phyloP scores from a whole-genome alignment of 495 filamentous ascomycete species.

The Tetracladium marchalianum region DNA sequence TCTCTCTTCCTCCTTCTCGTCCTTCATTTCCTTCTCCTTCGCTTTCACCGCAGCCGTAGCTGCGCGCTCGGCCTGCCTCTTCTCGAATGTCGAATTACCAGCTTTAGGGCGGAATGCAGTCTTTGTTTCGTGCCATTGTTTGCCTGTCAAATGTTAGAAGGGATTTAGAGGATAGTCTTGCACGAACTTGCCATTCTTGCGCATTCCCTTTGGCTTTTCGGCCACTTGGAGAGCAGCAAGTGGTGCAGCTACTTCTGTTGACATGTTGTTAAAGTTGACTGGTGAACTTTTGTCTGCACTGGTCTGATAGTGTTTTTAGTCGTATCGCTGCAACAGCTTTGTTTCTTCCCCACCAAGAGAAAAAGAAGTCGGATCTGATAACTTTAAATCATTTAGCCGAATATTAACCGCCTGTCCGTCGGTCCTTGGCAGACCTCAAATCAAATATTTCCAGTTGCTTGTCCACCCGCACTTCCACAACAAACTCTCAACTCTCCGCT shows the following conservation, averaged over 20 bases:
- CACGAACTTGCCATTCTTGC: conserved; percentile 48
- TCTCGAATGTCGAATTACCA: conserved; percentile 66
- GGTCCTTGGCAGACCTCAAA: too few relatives aligned
- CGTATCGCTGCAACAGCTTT: too few relatives aligned
- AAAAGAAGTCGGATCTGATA: too few relatives aligned
- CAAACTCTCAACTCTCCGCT: too few relatives aligned
- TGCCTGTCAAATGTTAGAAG: conserved; percentile 46
- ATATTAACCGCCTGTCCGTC: too few relatives aligned
- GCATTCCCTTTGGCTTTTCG: conserved; percentile 37
- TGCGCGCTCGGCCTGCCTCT: conserved; percentile 55
- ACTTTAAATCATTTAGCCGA: too few relatives aligned
- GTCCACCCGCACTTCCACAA: too few relatives aligned
- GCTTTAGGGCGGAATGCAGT: conserved; percentile 79
- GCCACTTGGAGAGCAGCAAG: neutral
- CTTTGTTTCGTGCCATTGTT: conserved; percentile 81
- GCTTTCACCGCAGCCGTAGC: conserved; percentile 68
- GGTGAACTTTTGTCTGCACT: too few relatives aligned
- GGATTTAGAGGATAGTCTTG: conserved; percentile 1
- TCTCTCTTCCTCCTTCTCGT: conserved; percentile 82
- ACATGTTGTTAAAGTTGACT: conserved; percentile 3
- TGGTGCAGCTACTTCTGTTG: conserved; percentile 4
- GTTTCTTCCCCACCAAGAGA: too few relatives aligned
- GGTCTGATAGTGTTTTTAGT: too few relatives aligned
- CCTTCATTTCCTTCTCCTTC: conserved; percentile 88
- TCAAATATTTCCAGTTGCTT: too few relatives aligned